A percentile compares a stretch with the other conserved stretches of the same genome.
These are phyloP conservation scores for Fusarium sp. DNA, from an alignment of 2,329 filamentous ascomycete species.

Conservation along the genomic window DNA sequence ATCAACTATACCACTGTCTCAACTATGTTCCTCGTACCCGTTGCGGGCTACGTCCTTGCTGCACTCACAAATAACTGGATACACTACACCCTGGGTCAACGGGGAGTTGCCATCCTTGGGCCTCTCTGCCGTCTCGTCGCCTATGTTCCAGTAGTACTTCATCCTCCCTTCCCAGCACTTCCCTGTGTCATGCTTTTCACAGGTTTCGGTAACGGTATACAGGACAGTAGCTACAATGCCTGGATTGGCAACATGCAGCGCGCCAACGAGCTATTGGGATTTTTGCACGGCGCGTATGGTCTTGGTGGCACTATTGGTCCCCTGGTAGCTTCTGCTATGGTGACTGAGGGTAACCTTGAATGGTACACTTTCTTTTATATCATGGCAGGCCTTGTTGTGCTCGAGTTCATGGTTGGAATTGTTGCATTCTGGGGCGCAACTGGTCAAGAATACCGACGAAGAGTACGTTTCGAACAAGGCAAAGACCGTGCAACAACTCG, in stretches of 20 bases:
- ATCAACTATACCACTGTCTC: slow-evolving; percentile 72
- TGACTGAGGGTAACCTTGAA: slow-evolving; percentile 67
- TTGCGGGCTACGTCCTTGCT: slow-evolving; percentile 72
- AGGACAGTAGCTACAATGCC: slow-evolving; percentile 69
- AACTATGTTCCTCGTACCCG: slow-evolving; percentile 73
- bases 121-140: slow-evolving; percentile 71
- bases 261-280: slow-evolving; percentile 77
- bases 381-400: slow-evolving; percentile 69
- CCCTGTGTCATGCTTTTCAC: slow-evolving; percentile 72
- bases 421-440: slow-evolving; percentile 73
- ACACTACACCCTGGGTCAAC: slow-evolving; percentile 73
- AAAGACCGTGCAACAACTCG: slow-evolving; percentile 59
- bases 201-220: slow-evolving; percentile 77
- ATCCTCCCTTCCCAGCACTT: slow-evolving; percentile 76
- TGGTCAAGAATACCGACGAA: slow-evolving; percentile 62
- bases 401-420: slow-evolving; percentile 65
- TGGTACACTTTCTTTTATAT: slow-evolving; percentile 85
- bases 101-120: slow-evolving; percentile 75
- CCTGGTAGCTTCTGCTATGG: slow-evolving; percentile 77
- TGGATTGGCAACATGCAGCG: slow-evolving; percentile 77
- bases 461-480: slow-evolving; percentile 42
- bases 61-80: slow-evolving; percentile 73
- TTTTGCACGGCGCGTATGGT: slow-evolving; percentile 78
- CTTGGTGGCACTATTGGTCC: slow-evolving; percentile 76
- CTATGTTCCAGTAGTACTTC: slow-evolving; percentile 72